phyloP scores from a whole-genome alignment of 345 rosid species.

The Atalantia buxifolia region DNA sequence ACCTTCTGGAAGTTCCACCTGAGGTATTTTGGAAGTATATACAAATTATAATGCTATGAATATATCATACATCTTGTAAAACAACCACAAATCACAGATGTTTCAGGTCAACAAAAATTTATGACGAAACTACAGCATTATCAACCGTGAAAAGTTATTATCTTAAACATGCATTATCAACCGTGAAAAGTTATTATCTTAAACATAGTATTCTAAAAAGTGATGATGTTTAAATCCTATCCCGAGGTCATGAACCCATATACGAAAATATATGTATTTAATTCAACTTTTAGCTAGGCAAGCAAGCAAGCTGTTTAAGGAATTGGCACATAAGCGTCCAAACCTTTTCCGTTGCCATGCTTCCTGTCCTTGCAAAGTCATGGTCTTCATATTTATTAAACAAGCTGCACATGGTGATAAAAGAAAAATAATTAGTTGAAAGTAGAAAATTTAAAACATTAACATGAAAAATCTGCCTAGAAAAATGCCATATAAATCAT shows the following conservation, averaged over 20 bases:
- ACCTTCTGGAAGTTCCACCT: conserved; percentile 90
- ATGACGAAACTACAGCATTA: not conserved
- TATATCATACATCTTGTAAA: not conserved
- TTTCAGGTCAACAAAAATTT: not conserved
- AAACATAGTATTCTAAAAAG: not conserved
- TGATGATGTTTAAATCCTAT: not conserved
- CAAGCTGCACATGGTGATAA: conserved; percentile 39
- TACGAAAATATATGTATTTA: not conserved
- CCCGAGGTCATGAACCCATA: not conserved
- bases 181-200: not conserved
- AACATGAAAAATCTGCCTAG: not conserved
- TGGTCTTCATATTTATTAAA: conserved; percentile 76
- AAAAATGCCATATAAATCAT: not conserved
- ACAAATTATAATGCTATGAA: not conserved
- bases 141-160: not conserved
- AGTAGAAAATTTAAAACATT: not conserved
- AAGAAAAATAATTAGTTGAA: not conserved
- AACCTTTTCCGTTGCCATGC: conserved; percentile 70
- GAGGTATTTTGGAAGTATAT: conserved; percentile 11
- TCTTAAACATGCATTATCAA: too few relatives aligned
- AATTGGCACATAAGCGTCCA: not conserved
- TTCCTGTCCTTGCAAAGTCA: conserved; percentile 89
- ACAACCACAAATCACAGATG: not conserved
- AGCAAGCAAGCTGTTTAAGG: not conserved
- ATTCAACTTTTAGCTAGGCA: not conserved